These are phyloP conservation scores for Ascochyta pisi DNA, from an alignment of 2,329 filamentous ascomycete species.

Conservation along the genomic window DNA sequence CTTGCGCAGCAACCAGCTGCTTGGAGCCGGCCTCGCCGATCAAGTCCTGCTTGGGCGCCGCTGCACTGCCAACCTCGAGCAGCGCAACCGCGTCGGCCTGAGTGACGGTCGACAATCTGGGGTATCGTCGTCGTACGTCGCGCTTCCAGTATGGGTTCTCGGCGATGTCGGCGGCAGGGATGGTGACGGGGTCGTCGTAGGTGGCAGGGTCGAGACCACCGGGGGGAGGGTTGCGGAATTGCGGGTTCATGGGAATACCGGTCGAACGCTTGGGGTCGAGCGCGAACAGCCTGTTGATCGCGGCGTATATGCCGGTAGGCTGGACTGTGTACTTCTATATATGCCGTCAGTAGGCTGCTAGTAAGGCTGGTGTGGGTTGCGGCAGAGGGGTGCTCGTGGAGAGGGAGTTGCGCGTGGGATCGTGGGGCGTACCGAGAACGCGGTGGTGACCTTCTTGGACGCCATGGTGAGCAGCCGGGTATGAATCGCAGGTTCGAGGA, in stretches of 20 bases:
- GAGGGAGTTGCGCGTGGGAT: conserved; percentile 1
- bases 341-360: conserved; percentile 1
- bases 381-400: conserved; percentile 16
- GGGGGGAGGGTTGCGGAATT: conserved; percentile 87
- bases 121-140: conserved; percentile 83
- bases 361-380: background rate
- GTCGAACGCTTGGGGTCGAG: conserved; percentile 89
- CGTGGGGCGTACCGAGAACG: conserved; percentile 38
- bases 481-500: conserved; percentile 20
- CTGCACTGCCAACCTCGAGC: conserved; percentile 82
- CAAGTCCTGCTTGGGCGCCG: conserved; percentile 78
- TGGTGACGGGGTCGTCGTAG: conserved; percentile 83
- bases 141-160: conserved; percentile 98
- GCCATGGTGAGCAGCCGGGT: conserved; percentile 36
- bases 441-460: conserved; percentile 40
- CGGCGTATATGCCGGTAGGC: conserved; percentile 86
- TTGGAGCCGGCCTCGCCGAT: conserved; percentile 76
- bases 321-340: conserved; percentile 93
- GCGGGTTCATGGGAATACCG: conserved; percentile 89
- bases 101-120: conserved; percentile 76
- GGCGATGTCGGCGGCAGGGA: conserved; percentile 85
- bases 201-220: conserved; percentile 71
- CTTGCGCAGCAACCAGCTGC: conserved; percentile 76
- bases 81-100: conserved; percentile 88
- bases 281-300: conserved; percentile 76